A percentile compares a stretch with the other conserved stretches of the same genome.
phyloP scores from a whole-genome alignment of 805 yeast genomes.

The Lipomyces lipofer region DNA sequence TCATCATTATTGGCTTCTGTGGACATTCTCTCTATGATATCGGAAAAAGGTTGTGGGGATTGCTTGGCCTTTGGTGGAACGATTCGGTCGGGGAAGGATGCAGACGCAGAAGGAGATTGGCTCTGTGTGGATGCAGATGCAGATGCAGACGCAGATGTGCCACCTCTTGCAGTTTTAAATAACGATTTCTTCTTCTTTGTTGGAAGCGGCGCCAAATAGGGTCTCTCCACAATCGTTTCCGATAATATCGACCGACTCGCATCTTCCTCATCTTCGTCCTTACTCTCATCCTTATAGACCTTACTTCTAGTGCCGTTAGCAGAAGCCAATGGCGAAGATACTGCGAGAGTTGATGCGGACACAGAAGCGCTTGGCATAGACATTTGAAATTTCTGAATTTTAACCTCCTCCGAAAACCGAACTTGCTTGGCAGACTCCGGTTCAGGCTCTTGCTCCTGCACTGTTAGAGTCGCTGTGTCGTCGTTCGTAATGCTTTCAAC shows the following conservation, averaged over 20 bases:
- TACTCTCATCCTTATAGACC: slow-evolving; percentile 10
- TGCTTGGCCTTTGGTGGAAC: no score
- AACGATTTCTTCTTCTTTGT: slow-evolving; percentile 4
- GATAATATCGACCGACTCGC: slow-evolving; percentile 16
- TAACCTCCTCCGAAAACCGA: slow-evolving; percentile 52
- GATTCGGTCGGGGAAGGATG: no score
- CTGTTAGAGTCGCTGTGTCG: no score
- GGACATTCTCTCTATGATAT: no score
- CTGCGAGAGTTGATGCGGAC: neutral
- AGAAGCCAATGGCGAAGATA: no score
- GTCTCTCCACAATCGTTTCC: slow-evolving; percentile 24
- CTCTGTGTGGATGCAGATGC: neutral
- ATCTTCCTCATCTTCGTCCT: slow-evolving; percentile 2
- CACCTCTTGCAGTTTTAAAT: slow-evolving; percentile 5
- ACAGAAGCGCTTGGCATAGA: slow-evolving; percentile 20
- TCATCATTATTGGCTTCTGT: slow-evolving; percentile 1
- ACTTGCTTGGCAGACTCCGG: slow-evolving; percentile 41
- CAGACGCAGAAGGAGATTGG: no score
- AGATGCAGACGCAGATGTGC: neutral
- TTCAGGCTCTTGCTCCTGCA: no score
- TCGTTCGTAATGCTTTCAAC: neutral
- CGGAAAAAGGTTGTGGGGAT: neutral
- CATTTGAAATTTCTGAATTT: slow-evolving; percentile 56
- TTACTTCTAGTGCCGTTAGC: no score
- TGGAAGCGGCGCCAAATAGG: slow-evolving; percentile 3